Percentiles rank a stretch among this genome's conserved stretches.
Conservation (phyloP, 2,329 filamentous ascomycete species). For the Pseudogymnoascus sp. region DNA sequence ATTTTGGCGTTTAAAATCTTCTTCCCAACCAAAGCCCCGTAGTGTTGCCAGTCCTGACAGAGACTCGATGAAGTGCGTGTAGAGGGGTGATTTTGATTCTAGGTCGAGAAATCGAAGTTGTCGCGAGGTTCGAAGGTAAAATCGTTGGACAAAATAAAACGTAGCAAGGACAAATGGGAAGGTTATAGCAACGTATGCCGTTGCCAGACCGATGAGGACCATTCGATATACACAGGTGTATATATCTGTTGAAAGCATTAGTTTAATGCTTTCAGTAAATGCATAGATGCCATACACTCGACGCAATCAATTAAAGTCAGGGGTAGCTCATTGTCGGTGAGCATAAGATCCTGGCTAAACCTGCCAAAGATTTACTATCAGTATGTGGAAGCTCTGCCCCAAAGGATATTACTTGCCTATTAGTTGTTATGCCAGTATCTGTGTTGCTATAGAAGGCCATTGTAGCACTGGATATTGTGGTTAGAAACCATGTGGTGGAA, state of each 20-base stretch:
- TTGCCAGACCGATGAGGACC: slow-evolving; percentile 34
- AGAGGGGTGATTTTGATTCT: slow-evolving; percentile 38
- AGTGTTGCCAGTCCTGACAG: slow-evolving; percentile 39
- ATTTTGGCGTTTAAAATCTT: slow-evolving; percentile 13
- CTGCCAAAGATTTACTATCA: not conserved
- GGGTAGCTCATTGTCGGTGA: slow-evolving; percentile 27
- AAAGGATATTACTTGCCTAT: slow-evolving; percentile 10
- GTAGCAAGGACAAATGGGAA: slow-evolving; percentile 22
- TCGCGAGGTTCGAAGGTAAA: slow-evolving; percentile 42
- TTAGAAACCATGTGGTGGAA: not conserved
- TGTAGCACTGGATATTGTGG: not conserved
- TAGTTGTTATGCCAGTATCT: slow-evolving; percentile 18
- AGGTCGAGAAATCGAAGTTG: slow-evolving; percentile 44
- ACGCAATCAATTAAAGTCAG: slow-evolving; percentile 15
- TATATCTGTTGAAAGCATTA: not conserved
- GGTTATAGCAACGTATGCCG: slow-evolving; percentile 15
- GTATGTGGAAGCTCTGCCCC: not conserved
- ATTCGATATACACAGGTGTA: slow-evolving; percentile 19
- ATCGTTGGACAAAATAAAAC: slow-evolving; percentile 30
- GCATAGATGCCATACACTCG: not conserved
- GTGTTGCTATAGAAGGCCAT: slow-evolving; percentile 18
- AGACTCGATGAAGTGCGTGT: slow-evolving; percentile 42
- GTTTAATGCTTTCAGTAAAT: not conserved
- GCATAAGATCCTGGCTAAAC: slow-evolving; percentile 23
- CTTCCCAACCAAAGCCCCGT: slow-evolving; percentile 39